Evolutionary conservation across 2,329 filamentous ascomycete species (phyloP).

Genomic region (Escovopsis sp.): DNA sequence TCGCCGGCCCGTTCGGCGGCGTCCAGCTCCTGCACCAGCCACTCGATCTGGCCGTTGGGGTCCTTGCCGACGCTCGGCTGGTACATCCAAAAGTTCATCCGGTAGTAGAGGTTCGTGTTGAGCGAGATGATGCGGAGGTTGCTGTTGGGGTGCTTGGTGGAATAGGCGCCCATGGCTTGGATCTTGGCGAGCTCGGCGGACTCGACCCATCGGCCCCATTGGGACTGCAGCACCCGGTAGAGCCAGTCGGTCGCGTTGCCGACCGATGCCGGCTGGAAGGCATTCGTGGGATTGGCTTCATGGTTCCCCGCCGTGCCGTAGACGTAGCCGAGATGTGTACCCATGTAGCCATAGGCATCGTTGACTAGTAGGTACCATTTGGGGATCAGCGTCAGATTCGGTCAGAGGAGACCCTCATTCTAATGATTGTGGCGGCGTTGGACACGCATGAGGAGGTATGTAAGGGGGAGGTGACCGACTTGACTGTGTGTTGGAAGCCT

Average conservation of each 20-base stretch:
- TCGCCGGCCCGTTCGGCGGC: slow-evolving; percentile 35
- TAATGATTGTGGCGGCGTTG: neutral
- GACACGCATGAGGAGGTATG: neutral
- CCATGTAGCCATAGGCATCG: slow-evolving; percentile 32
- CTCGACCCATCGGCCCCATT: slow-evolving; percentile 35
- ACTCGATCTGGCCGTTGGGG: slow-evolving; percentile 36
- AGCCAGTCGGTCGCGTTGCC: slow-evolving; percentile 33
- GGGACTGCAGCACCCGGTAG: slow-evolving; percentile 31
- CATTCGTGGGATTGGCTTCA: slow-evolving; percentile 37
- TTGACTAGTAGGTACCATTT: slow-evolving; percentile 17
- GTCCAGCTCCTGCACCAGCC: slow-evolving; percentile 38
- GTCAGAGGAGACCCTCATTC: too few species aligned
- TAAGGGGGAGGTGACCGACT: slow-evolving; percentile 9
- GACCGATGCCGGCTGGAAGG: slow-evolving; percentile 28
- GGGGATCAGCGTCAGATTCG: too few species aligned
- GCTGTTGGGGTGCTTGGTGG: slow-evolving; percentile 26
- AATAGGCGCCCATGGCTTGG: slow-evolving; percentile 33
- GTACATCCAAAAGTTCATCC: slow-evolving; percentile 42
- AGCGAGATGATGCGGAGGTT: slow-evolving; percentile 43
- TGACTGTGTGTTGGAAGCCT: slow-evolving; percentile 16
- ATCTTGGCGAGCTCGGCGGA: slow-evolving; percentile 15
- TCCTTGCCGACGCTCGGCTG: slow-evolving; percentile 31
- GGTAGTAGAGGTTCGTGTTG: slow-evolving; percentile 46
- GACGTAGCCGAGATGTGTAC: slow-evolving; percentile 25
- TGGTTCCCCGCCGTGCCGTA: slow-evolving; percentile 44